A percentile compares a stretch with the other conserved stretches of the same genome.
phyloP scores from a whole-genome alignment of 2,329 filamentous ascomycete species.

The Arthrobotrys conoides region DNA sequence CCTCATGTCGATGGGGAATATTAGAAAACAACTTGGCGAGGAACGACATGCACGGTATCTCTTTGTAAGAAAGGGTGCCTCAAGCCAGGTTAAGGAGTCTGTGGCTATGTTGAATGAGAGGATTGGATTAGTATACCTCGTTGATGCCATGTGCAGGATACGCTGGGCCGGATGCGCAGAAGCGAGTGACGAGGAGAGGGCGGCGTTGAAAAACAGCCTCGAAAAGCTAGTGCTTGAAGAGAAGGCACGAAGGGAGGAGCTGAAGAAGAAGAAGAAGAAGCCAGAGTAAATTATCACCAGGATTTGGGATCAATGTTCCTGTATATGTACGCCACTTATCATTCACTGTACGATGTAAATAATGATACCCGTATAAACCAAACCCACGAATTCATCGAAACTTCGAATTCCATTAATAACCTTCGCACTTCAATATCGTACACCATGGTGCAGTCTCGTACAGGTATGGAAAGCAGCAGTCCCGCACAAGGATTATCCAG shows the following conservation, averaged over 20 bases:
- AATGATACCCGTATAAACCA: conserved; percentile 42
- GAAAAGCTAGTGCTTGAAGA: conserved; percentile 75
- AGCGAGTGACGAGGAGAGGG: conserved; percentile 76
- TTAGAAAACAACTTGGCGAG: conserved; percentile 71
- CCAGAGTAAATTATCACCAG: conserved; percentile 35
- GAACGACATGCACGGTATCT: conserved; percentile 76
- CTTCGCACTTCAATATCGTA: conserved; percentile 15
- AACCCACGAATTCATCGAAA: conserved; percentile 10
- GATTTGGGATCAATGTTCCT: neutral
- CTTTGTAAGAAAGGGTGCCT: conserved; percentile 73
- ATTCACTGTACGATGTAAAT: conserved; percentile 24
- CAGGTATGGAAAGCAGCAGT: conserved; percentile 10
- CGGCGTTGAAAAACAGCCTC: conserved; percentile 77
- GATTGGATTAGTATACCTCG: conserved; percentile 92
- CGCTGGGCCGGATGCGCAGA: conserved; percentile 90
- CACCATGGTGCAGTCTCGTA: conserved; percentile 23
- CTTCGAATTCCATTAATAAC: neutral
- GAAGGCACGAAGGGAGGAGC: conserved; percentile 61
- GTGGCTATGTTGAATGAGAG: conserved; percentile 86
- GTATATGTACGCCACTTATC: conserved; percentile 16
- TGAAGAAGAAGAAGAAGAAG: conserved; percentile 66
- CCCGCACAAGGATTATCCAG: neutral
- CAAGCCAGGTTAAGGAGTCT: conserved; percentile 74
- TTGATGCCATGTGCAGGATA: conserved; percentile 89
- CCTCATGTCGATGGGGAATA: conserved; percentile 73